Percentiles rank a stretch among this genome's conserved stretches.
Evolutionary conservation across 139 green algal genomes (phyloP).

Genomic region (Chlorella sp.): DNA sequence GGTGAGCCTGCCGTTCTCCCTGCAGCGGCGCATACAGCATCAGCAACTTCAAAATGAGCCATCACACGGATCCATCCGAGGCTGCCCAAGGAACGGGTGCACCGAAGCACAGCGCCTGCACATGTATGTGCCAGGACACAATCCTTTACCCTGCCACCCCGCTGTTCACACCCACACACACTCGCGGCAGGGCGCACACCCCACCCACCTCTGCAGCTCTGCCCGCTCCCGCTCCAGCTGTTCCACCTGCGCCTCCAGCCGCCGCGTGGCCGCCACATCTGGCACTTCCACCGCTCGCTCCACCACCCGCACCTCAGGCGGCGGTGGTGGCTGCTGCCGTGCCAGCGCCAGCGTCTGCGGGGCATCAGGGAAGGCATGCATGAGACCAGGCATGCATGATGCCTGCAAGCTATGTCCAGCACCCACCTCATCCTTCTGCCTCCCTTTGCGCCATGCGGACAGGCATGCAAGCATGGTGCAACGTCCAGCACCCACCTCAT

Average conservation of each 20-base stretch:
- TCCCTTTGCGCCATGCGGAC: background rate
- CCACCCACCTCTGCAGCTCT: constrained; percentile 21
- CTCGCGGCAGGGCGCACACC: background rate
- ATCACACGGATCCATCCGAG: background rate
- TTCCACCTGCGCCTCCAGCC: constrained; percentile 4
- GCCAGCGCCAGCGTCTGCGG: constrained; percentile 21
- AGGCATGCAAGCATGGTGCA: background rate
- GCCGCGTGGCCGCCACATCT: background rate
- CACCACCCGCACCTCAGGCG: constrained; percentile 15
- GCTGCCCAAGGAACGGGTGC: too few species aligned
- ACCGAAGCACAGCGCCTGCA: background rate
- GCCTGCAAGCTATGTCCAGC: background rate
- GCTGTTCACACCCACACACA: background rate
- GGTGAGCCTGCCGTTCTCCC: constrained; percentile 25
- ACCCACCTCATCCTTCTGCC: background rate
- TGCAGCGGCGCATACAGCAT: background rate
- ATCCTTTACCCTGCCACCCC: background rate
- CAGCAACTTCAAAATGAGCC: background rate
- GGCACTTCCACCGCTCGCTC: constrained; percentile 20
- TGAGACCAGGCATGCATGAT: background rate
- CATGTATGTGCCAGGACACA: too few species aligned
- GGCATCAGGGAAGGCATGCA: background rate
- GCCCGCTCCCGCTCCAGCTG: background rate
- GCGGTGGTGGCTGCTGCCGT: background rate
- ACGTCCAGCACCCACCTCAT: background rate